Base-by-base conservation (phyloP, 768 basidiomycete species). In the Zangia roseola region DNA sequence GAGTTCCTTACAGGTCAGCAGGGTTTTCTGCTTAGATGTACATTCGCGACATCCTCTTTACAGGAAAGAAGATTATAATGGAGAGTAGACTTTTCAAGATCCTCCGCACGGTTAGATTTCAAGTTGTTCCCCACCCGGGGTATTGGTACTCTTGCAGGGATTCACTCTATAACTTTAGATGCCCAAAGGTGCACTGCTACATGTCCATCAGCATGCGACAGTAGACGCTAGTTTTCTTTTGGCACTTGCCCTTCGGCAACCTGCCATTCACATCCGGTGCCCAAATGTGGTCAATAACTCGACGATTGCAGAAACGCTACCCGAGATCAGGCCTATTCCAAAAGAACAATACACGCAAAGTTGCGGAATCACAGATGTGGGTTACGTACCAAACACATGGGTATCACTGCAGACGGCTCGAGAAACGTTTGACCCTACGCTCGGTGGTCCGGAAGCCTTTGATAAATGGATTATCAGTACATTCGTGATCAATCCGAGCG, bases 1-100 rank as follows among this genome's bases (percentile, higher is more conserved):
- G 84, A 79, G 53, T 89, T 88, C 56, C 62, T 88, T 54, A 86
- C 83, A 41, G 84, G 84, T 82, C 55, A 31, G 59, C 34, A 6
- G 4, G 39, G 10, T 19, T 23, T 9, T 24, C 38, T 8, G 19
- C n/a, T 10, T 4, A 16, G 10, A 21, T 9, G n/a, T 10, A 26
- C 21, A 37, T n/a, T 10, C 36, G 31, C 21, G 37, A 41, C 23
- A 21, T 50, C 35, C 14, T 34, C 17, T 24, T 14, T 19, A 23
- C 57, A 67, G 68, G 71, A 12, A 69, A 59, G 48, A 45, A 54
- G 19, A 56, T 63, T 6, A 76, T 77, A 34, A 52, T 69, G 28
- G 57, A 60, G 34, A 77, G 76, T 7, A 57, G 54, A 35, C 55
- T 79, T 17, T 77, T 73, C 55, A 12, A 71, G 25, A 63, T 76